Evolutionary conservation across 768 basidiomycete species (phyloP), one percentile per base, ranked within the genome.

Genomic region (Podaxis mareebaensis): DNA sequence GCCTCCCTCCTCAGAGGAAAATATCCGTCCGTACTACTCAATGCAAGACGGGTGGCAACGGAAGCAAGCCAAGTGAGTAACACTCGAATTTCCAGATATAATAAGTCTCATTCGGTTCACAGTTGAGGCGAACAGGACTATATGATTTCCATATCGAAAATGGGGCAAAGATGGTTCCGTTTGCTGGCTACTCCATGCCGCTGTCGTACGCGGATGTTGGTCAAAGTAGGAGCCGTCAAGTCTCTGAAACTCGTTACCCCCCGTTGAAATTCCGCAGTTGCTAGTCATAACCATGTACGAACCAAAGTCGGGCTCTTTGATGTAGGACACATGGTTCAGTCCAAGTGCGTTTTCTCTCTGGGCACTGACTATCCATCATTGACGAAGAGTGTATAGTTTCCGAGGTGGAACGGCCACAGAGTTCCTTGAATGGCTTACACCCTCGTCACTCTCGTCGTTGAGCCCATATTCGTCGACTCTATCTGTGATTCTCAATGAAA

Each of bases 301-400:
- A 84, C 78, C 12, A 83, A 83, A 39, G 92, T 85, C 0, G 95
- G 95, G 0, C 80, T 99, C 36, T 99, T 99, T 73, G 97, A 99
- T 71, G 97, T 99, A 28, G 93, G 93, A 22, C 97, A 99, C 75
- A 99, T 99, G 96, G 92, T 99, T 15, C 96, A 99, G 74, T 86
- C 88, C 38, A 90, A 87, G 93, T 95, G 69, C 53, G 84, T 62
- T 39, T 59, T 39, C 15, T 20, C 48, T 20, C 40, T 13, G 13
- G 44, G 36, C 52, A 54, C 15, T 22, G 62, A 13, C 7, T 38
- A 55, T 22, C n/a, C 8, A 38, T 24, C 10, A 36, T 52, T 66
- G 54, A 67, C 54, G 39, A 55, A 28, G 24, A 4, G 8, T n/a
- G 63, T n/a, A 51, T 70, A 95, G 92, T 68, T 95, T 96, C 80